Evolutionary conservation across 192 early-diverging fungal species (phyloP).

Genomic region (Blastocladiella britannica): DNA sequence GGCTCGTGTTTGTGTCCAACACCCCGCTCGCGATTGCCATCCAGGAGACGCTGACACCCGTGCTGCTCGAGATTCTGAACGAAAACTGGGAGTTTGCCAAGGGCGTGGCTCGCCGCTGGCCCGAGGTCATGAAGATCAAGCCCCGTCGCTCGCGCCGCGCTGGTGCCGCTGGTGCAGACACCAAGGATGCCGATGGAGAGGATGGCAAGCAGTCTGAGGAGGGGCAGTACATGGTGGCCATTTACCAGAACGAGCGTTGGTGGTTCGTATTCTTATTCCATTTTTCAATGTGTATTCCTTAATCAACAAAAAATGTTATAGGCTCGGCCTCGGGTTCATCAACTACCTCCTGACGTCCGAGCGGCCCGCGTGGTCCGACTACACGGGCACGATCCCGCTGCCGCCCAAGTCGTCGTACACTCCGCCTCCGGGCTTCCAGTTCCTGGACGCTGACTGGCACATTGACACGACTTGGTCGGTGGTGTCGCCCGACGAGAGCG

Average conservation of each 20-base stretch:
- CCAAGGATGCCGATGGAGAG: too few species aligned
- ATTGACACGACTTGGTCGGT: conserved; percentile 22
- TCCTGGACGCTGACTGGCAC: conserved; percentile 34
- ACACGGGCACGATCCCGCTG: conserved; percentile 23
- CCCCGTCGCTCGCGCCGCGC: too few species aligned
- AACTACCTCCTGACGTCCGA: conserved; percentile 38
- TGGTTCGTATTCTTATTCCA: too few species aligned
- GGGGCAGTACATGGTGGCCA: conserved; percentile 9
- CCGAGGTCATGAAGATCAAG: background rate
- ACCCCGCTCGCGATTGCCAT: conserved; percentile 21
- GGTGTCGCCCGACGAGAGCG: conserved; percentile 25
- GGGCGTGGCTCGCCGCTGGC: background rate
- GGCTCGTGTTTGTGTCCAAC: conserved; percentile 19
- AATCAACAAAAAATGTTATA: too few species aligned
- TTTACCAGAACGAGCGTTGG: conserved; percentile 64
- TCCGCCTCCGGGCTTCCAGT: conserved; percentile 31
- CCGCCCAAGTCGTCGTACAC: conserved; percentile 30
- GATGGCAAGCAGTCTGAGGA: too few species aligned
- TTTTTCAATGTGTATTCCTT: too few species aligned
- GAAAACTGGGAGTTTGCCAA: background rate
- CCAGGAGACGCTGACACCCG: conserved; percentile 16
- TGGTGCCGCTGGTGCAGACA: too few species aligned
- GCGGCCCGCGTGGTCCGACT: conserved; percentile 43
- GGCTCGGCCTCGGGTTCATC: conserved; percentile 51
- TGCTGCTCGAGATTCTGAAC: conserved; percentile 10